A percentile compares a stretch with the other conserved stretches of the same genome.
These are phyloP conservation scores for Cyclocybe cylindracea DNA, from an alignment of 768 basidiomycete species.

Conservation along the genomic window DNA sequence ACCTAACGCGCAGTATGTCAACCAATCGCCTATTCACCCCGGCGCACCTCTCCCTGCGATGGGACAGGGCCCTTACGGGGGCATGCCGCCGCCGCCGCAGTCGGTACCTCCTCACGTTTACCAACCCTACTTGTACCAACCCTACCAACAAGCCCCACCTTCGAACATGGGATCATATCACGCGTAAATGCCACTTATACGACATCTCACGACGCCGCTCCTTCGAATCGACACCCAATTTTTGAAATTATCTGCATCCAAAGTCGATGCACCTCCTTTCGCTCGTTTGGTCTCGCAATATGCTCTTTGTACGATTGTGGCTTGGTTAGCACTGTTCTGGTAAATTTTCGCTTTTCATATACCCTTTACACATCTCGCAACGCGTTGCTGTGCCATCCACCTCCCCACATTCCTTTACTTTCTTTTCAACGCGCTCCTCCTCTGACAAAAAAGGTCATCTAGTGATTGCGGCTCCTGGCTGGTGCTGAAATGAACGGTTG, in stretches of 20 bases:
- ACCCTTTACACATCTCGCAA: conserved; percentile 33
- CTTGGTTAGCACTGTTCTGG: conserved; percentile 38
- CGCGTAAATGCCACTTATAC: conserved; percentile 44
- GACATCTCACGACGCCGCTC: conserved; percentile 47
- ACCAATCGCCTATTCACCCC: conserved; percentile 66
- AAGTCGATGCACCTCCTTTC: conserved; percentile 21
- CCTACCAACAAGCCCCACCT: conserved; percentile 76
- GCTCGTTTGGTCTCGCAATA: conserved; percentile 27
- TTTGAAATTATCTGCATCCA: conserved; percentile 21
- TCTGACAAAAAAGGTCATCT: conserved; percentile 21
- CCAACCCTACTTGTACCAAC: conserved; percentile 82
- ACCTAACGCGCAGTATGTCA: conserved; percentile 49
- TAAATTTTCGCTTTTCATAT: conserved; percentile 9
- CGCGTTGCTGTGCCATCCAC: conserved; percentile 31
- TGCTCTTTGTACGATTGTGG: conserved; percentile 30
- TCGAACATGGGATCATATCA: conserved; percentile 78
- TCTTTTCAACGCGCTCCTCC: conserved; percentile 16
- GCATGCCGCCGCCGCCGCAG: conserved; percentile 43
- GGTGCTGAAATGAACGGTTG: conserved; percentile 35
- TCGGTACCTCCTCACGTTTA: conserved; percentile 69
- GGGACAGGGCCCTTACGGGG: conserved; percentile 65
- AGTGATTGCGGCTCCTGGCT: conserved; percentile 24
- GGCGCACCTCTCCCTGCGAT: conserved; percentile 60
- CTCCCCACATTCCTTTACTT: conserved; percentile 31
- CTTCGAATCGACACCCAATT: conserved; percentile 25